phyloP scores from a whole-genome alignment of 163 green algal species.

The Picocystis sp. region DNA sequence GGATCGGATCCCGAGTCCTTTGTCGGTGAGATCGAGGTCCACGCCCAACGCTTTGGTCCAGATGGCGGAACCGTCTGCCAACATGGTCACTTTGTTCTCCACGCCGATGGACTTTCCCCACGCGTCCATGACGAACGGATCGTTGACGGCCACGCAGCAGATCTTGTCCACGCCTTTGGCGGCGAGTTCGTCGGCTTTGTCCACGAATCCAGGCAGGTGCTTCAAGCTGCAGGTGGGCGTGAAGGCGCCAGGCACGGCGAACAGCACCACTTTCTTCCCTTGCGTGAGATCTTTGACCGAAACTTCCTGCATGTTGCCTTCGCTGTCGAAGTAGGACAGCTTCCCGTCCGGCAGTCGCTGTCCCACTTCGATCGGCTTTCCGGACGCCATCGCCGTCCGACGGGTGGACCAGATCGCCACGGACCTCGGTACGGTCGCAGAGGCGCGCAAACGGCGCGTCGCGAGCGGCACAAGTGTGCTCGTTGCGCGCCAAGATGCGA shows the following conservation, averaged over 20 bases:
- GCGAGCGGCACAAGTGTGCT: too few relatives aligned
- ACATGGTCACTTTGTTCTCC: constrained; percentile 64
- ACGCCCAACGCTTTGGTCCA: constrained; percentile 82
- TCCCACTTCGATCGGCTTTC: constrained; percentile 7
- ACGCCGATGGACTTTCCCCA: constrained; percentile 50
- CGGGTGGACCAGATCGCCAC: too few relatives aligned
- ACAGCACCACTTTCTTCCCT: constrained; percentile 51
- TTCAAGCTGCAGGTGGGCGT: constrained; percentile 90
- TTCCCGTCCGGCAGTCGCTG: constrained; percentile 45
- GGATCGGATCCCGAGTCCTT: constrained; percentile 67
- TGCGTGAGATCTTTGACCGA: constrained; percentile 17
- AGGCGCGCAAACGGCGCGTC: too few relatives aligned
- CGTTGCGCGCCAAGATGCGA: too few relatives aligned
- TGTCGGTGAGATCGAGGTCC: constrained; percentile 89
- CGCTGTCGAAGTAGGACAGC: constrained; percentile 67
- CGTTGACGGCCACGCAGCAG: constrained; percentile 78
- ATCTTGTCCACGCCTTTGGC: constrained; percentile 81
- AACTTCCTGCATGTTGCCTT: constrained; percentile 82
- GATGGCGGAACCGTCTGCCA: constrained; percentile 79
- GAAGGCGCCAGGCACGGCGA: constrained; percentile 97
- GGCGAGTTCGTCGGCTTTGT: constrained; percentile 77
- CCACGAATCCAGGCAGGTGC: constrained; percentile 92
- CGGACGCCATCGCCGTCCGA: background rate
- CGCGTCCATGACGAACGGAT: constrained; percentile 93
- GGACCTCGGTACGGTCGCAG: too few relatives aligned